These are phyloP conservation scores for Citrus inodora DNA, from an alignment of 345 rosid species.

Conservation along the genomic window DNA sequence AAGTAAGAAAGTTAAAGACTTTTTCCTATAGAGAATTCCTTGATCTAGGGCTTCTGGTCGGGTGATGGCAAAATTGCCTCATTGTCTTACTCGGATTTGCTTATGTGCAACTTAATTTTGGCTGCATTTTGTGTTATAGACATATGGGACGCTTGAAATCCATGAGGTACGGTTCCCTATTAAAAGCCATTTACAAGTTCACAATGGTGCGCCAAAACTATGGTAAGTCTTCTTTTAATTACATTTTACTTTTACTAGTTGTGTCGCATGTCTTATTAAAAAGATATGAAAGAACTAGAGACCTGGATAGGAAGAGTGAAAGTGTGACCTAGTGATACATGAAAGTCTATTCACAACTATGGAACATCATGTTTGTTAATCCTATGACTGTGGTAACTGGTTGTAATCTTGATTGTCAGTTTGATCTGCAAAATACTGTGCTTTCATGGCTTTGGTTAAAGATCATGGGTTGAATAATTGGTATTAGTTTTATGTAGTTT, in stretches of 20 bases:
- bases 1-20: background rate
- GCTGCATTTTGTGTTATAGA: constrained; percentile 34
- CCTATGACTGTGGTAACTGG: background rate
- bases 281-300: background rate
- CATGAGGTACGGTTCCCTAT: constrained; percentile 58
- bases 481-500: background rate
- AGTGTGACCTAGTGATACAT: background rate
- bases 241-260: background rate
- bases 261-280: background rate
- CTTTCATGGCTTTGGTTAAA: background rate
- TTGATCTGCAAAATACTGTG: background rate
- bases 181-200: constrained; percentile 73
- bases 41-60: background rate
- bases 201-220: constrained; percentile 75
- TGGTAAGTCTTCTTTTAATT: constrained; percentile 41
- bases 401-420: background rate
- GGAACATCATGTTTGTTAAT: background rate
- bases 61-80: background rate
- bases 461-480: background rate
- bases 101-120: background rate
- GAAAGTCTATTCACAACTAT: background rate
- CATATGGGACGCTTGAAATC: constrained; percentile 84
- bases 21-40: background rate
- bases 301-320: background rate
- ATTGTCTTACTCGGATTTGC: background rate